These are phyloP conservation scores for Globisporangium cystogenes DNA, from an alignment of 352 stramenopile species.

Conservation along the genomic window DNA sequence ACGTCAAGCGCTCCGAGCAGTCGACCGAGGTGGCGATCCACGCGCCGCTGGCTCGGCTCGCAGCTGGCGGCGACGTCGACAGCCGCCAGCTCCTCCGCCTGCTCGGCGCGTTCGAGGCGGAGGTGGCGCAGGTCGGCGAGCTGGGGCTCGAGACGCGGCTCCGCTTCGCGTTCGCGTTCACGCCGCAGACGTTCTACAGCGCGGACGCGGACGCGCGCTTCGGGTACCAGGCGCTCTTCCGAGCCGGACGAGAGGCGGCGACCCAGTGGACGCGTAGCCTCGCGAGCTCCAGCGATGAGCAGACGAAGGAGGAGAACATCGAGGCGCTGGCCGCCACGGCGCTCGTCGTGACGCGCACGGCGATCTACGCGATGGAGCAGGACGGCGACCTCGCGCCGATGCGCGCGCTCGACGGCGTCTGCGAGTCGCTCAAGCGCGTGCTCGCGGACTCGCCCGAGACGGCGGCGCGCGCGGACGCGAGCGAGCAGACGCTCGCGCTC, in stretches of 20 bases:
- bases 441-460: conserved; percentile 4
- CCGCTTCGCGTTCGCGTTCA: conserved; percentile 7
- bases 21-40: not conserved
- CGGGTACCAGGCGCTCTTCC: conserved; percentile 21
- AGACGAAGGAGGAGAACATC: conserved; percentile 18
- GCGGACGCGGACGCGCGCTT: conserved; percentile 13
- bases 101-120: conserved; percentile 33
- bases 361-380: conserved; percentile 29
- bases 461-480: conserved; percentile 7
- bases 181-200: conserved; percentile 6
- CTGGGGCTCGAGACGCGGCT: not conserved
- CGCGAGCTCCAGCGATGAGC: no score
- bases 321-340: conserved; percentile 20
- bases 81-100: conserved; percentile 24
- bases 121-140: conserved; percentile 16
- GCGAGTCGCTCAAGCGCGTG: conserved; percentile 24
- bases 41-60: conserved; percentile 9
- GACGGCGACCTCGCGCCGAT: conserved; percentile 22
- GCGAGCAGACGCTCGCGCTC: conserved; percentile 32
- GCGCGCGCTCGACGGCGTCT: conserved; percentile 22
- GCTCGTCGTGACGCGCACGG: conserved; percentile 36
- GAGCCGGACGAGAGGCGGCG: not conserved
- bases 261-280: conserved; percentile 9
- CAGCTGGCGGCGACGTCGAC: conserved; percentile 4
- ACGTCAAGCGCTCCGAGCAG: conserved; percentile 1